Evolutionary conservation across 2,329 filamentous ascomycete species (phyloP), one percentile per base, ranked within the genome.

Genomic region (Colletotrichum liaoningense): DNA sequence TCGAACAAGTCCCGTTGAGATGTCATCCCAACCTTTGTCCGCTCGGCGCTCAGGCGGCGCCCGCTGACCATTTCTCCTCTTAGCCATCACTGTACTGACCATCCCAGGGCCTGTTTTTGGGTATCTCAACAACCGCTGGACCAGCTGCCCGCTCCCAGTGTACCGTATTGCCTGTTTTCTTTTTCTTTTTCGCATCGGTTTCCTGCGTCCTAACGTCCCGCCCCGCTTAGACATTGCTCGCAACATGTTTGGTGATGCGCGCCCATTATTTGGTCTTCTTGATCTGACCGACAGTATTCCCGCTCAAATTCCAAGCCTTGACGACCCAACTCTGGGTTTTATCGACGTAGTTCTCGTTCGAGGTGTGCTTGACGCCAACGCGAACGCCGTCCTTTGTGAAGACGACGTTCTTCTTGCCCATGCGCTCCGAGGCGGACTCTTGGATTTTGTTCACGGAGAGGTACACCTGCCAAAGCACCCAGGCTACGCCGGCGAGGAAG

Each of bases 361-460:
- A 87, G 63, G 93, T 82, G 74, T 94, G 87, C 83, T 92, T 93
- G 74, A 95, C 88, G 62, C 91, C 91, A 57, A 95, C 92, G 73
- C 90, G 89, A 74, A 94, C 84, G 68, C 93, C 93, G 69, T 95
- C 93, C 80, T 93, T 94, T 52, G 91, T 92, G 82, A 95, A 93
- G 54, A 91, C 86, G 69, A 95, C 89, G 80, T 95, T 93, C 85
- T 93, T 93, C 84, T 90, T 90, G 81, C 92, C 91, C 89, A 95
- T 93, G 79, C 90, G 90, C 82, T 92, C 87, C 62, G 88, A 89
- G 59, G 93, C 92, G 72, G 89, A 87, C 73, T 90, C 86, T 74
- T 90, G 88, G 77, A 95, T 91, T 81, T 93, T 88, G 83, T 86
- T 87, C 68, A 89, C 87, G 82, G 91, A 91, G 67, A 93, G 82